Evolutionary conservation across 75 land plant species (phyloP).

Genomic region (Pinus albicaulis): DNA sequence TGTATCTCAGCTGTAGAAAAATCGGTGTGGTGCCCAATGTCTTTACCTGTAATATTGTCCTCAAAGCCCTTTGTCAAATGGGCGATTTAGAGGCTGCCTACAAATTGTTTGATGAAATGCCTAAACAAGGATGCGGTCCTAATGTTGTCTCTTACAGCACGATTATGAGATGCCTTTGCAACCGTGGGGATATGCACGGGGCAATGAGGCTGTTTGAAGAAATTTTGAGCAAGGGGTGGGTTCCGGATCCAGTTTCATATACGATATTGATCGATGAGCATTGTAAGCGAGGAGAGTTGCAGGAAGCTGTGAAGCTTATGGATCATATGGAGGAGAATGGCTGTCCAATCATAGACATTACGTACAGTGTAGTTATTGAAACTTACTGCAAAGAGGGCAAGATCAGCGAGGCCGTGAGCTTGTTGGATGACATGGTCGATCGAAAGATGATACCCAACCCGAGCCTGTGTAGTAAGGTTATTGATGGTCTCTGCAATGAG

Average conservation of each 20-base stretch:
- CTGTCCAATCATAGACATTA: slow-evolving; percentile 47
- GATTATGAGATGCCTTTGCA: slow-evolving; percentile 31
- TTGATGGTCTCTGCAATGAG: slow-evolving; percentile 61
- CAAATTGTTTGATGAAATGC: slow-evolving; percentile 65
- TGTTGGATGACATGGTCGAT: slow-evolving; percentile 64
- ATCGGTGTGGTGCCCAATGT: slow-evolving; percentile 59
- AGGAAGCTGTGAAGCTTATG: slow-evolving; percentile 57
- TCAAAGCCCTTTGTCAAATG: slow-evolving; percentile 52
- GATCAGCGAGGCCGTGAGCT: slow-evolving; percentile 48
- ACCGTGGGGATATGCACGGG: slow-evolving; percentile 31
- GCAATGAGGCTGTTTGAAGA: slow-evolving; percentile 47
- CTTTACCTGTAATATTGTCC: slow-evolving; percentile 41
- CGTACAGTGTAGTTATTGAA: slow-evolving; percentile 64
- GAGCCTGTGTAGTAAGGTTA: slow-evolving; percentile 51
- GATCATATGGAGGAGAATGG: slow-evolving; percentile 68
- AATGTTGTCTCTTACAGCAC: slow-evolving; percentile 68
- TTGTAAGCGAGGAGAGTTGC: slow-evolving; percentile 39
- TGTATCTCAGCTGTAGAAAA: slow-evolving; percentile 28
- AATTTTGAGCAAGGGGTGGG: slow-evolving; percentile 48
- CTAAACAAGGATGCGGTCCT: slow-evolving; percentile 46
- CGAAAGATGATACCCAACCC: slow-evolving; percentile 44
- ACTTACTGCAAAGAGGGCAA: slow-evolving; percentile 56
- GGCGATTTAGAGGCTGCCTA: slow-evolving; percentile 32
- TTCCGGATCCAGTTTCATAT: slow-evolving; percentile 57
- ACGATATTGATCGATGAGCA: slow-evolving; percentile 61